Evolutionary conservation across 129 eudicot species (phyloP).

Genomic region (Escallonia rubra): DNA sequence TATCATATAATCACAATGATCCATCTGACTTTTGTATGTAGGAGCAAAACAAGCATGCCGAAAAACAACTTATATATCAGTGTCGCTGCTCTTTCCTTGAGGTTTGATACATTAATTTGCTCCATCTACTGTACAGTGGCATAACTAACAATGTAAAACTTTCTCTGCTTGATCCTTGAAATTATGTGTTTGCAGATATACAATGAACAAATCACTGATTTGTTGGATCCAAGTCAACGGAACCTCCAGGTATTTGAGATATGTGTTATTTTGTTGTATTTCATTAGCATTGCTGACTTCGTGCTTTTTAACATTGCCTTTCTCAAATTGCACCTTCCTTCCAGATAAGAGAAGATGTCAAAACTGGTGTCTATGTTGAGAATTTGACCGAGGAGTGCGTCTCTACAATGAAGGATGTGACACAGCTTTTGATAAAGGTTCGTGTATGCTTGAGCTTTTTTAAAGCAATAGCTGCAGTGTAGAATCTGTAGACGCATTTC

Average conservation of each 20-base stretch:
- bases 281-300: neutral
- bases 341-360: conserved; percentile 87
- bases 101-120: conserved; percentile 30
- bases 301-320: neutral
- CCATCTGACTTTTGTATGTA: conserved; percentile 11
- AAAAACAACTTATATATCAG: conserved; percentile 74
- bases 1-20: neutral
- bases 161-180: conserved; percentile 9
- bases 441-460: conserved; percentile 7
- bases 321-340: neutral
- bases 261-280: neutral
- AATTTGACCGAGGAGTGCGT: conserved; percentile 85
- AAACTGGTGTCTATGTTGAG: conserved; percentile 92
- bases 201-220: conserved; percentile 95
- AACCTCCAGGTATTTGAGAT: conserved; percentile 53
- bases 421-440: conserved; percentile 81
- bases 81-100: conserved; percentile 98
- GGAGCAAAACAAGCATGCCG: conserved; percentile 82
- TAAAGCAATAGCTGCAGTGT: neutral
- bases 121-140: neutral
- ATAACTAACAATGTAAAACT: neutral
- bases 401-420: conserved; percentile 70
- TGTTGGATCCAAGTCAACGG: conserved; percentile 75
- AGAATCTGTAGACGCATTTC: no score
- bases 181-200: conserved; percentile 56